phyloP scores from a whole-genome alignment of 345 rosid species.

The Turnera subulata region DNA sequence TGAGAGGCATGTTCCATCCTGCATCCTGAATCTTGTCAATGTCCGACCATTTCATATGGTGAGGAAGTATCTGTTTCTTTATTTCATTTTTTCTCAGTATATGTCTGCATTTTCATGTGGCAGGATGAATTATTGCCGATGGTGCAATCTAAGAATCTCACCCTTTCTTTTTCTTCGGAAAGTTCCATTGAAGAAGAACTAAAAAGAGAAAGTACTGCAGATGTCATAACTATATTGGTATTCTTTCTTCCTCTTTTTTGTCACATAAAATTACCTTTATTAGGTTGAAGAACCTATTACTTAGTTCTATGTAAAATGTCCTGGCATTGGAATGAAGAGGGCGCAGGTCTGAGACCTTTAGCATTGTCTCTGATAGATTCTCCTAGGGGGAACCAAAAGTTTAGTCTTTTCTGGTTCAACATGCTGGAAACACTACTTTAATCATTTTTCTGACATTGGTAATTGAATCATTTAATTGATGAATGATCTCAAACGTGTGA shows the following conservation, averaged over 20 bases:
- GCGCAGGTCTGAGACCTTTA: not conserved
- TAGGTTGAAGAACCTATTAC: not conserved
- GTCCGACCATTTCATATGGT: not conserved
- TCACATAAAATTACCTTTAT: not conserved
- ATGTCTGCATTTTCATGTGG: constrained; percentile 14
- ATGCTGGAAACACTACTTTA: too few species aligned
- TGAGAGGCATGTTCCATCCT: too few species aligned
- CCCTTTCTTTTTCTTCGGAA: constrained; percentile 92
- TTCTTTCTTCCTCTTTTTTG: constrained; percentile 10
- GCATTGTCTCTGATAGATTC: too few species aligned
- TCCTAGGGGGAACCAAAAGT: too few species aligned
- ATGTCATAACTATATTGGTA: constrained; percentile 83
- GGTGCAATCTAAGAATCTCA: constrained; percentile 63
- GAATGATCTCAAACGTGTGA: not conserved
- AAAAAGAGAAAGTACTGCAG: constrained; percentile 96
- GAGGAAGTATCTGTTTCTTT: not conserved
- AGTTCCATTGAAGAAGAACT: constrained; percentile 93
- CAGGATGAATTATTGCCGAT: constrained; percentile 86
- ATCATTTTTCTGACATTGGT: not conserved
- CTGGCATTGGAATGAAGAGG: not conserved
- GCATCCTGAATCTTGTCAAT: not conserved
- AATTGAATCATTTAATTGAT: not conserved
- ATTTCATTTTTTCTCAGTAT: constrained; percentile 3
- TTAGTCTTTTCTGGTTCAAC: too few species aligned
- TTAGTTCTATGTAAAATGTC: not conserved